Percentiles rank a stretch among this genome's conserved stretches.
These are phyloP conservation scores for Serendipita vermifera DNA, from an alignment of 768 basidiomycete species.

Conservation along the genomic window DNA sequence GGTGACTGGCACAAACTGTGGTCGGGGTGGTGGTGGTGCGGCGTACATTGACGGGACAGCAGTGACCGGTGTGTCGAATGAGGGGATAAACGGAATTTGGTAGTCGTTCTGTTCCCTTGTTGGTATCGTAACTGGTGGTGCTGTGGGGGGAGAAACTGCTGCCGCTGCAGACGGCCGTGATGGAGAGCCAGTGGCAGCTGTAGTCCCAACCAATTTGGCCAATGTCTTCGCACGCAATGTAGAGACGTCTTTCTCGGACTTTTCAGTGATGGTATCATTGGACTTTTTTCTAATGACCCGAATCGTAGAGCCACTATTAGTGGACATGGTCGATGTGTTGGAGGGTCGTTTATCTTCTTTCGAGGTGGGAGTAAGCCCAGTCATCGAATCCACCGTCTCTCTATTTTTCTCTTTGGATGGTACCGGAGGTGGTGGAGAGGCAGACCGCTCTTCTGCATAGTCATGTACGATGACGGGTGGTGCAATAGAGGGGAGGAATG, in stretches of 20 bases:
- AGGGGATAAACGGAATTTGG: neutral
- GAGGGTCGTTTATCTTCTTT: conserved; percentile 7
- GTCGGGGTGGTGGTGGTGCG: conserved; percentile 7
- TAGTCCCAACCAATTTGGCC: conserved; percentile 19
- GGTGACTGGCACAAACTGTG: neutral
- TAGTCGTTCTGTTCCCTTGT: neutral
- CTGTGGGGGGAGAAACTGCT: conserved; percentile 16
- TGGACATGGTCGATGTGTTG: conserved; percentile 3
- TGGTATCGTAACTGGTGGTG: conserved; percentile 10
- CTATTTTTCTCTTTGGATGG: conserved; percentile 32
- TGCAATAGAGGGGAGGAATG: neutral
- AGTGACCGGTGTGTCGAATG: neutral
- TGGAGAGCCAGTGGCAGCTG: conserved; percentile 15
- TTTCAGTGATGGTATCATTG: conserved; percentile 25
- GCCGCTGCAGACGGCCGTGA: conserved; percentile 7
- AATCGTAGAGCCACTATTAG: neutral
- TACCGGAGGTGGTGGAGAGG: conserved; percentile 18
- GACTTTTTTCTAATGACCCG: conserved; percentile 28
- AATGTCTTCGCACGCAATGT: conserved; percentile 14
- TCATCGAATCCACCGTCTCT: conserved; percentile 23
- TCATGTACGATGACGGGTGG: conserved; percentile 7
- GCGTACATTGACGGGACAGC: conserved; percentile 10
- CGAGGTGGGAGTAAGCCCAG: neutral
- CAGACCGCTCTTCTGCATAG: neutral
- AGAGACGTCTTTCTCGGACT: conserved; percentile 20